A percentile compares a stretch with the other conserved stretches of the same genome.
phyloP scores from a whole-genome alignment of 129 eudicot species.

The Chrysanthemum lavandulifolium region DNA sequence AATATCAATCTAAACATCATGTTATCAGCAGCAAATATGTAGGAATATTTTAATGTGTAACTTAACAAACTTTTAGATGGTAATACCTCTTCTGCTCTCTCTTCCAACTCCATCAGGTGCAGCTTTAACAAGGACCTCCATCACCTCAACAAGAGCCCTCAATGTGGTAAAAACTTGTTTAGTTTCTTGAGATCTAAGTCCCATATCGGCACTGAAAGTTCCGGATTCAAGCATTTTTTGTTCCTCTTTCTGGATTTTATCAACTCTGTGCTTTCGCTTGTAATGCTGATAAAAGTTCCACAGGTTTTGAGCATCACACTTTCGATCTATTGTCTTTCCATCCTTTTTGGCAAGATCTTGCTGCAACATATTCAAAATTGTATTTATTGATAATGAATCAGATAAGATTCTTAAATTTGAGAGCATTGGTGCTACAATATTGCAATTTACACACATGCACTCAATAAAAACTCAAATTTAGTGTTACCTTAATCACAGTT shows the following conservation, averaged over 20 bases:
- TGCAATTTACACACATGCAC: slow-evolving; percentile 8
- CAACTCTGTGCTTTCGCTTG: slow-evolving; percentile 77
- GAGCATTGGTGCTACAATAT: not conserved
- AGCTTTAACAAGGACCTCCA: slow-evolving; percentile 81
- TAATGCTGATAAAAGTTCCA: slow-evolving; percentile 87
- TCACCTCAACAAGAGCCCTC: slow-evolving; percentile 91
- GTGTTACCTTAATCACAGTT: slow-evolving; percentile 79
- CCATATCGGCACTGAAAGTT: slow-evolving; percentile 64
- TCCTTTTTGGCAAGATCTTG: slow-evolving; percentile 89
- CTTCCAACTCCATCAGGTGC: slow-evolving; percentile 72
- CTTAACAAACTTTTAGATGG: no score
- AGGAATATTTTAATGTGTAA: not conserved
- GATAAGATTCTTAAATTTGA: not conserved
- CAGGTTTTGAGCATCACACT: slow-evolving; percentile 69
- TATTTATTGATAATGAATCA: not conserved
- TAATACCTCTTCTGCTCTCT: slow-evolving; percentile 68
- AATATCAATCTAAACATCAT: no score
- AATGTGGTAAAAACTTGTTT: slow-evolving; percentile 76
- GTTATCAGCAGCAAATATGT: not conserved
- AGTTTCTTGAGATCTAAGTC: slow-evolving; percentile 58
- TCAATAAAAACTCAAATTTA: slow-evolving; percentile 12
- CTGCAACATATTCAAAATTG: slow-evolving; percentile 40
- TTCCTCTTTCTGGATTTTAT: slow-evolving; percentile 74
- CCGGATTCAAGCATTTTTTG: slow-evolving; percentile 87
- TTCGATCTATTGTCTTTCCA: slow-evolving; percentile 74